Evolutionary conservation across 352 stramenopile genomes (phyloP).

Genomic region (Globisporangium lucens): DNA sequence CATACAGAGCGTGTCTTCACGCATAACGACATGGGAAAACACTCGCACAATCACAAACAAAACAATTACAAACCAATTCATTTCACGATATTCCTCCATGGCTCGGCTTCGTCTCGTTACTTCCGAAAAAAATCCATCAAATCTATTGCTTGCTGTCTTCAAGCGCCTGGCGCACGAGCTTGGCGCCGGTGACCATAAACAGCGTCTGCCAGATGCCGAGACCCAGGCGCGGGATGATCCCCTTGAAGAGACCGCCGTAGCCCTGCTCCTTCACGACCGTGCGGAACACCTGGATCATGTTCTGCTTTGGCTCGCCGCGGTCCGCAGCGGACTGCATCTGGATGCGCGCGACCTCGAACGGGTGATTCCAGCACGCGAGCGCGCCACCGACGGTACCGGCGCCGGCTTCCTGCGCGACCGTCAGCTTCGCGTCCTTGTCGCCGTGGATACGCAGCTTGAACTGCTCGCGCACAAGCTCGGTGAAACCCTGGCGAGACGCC

Average conservation of each 20-base stretch:
- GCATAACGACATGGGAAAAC: background rate
- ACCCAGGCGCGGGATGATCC: slow-evolving; percentile 84
- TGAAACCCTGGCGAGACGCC: slow-evolving; percentile 89
- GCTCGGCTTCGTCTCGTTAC: background rate
- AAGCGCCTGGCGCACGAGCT: slow-evolving; percentile 86
- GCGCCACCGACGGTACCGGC: slow-evolving; percentile 85
- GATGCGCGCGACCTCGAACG: slow-evolving; percentile 90
- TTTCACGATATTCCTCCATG: slow-evolving; percentile 2
- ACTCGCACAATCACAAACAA: slow-evolving; percentile 1
- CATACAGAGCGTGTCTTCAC: background rate
- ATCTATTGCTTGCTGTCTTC: slow-evolving; percentile 46
- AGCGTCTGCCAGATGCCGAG: slow-evolving; percentile 91
- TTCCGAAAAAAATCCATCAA: background rate
- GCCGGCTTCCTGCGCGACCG: slow-evolving; percentile 81
- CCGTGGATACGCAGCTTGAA: slow-evolving; percentile 87
- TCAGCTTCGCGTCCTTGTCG: slow-evolving; percentile 85
- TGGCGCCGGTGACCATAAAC: slow-evolving; percentile 91
- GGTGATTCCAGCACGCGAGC: slow-evolving; percentile 91
- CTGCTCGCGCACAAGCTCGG: slow-evolving; percentile 79
- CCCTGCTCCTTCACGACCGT: slow-evolving; percentile 85
- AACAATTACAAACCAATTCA: slow-evolving; percentile 4
- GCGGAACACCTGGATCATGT: slow-evolving; percentile 89
- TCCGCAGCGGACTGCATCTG: slow-evolving; percentile 90
- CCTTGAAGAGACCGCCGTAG: slow-evolving; percentile 85
- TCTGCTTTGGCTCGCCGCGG: slow-evolving; percentile 86